These are phyloP conservation scores for Thalassiosira sp. DNA, from an alignment of 352 stramenopile species.

Conservation along the genomic window DNA sequence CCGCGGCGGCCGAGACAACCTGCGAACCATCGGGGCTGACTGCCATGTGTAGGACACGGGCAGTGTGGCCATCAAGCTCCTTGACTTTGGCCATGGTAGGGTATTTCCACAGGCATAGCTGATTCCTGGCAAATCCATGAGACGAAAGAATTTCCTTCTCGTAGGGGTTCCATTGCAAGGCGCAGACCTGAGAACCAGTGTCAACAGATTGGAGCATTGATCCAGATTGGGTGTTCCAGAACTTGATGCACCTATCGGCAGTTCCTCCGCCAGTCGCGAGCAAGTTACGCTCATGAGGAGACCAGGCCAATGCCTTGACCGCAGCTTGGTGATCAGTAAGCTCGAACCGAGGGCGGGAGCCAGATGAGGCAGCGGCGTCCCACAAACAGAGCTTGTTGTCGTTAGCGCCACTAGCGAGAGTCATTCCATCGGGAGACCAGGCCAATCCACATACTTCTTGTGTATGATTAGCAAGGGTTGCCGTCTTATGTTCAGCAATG, in stretches of 20 bases:
- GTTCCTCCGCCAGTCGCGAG: constrained; percentile 97
- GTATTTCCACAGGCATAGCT: constrained; percentile 99
- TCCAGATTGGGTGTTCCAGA: constrained; percentile 96
- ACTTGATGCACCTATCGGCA: constrained; percentile 99
- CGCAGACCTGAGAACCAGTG: constrained; percentile 98
- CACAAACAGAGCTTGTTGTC: constrained; percentile 98
- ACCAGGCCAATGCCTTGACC: constrained; percentile 99
- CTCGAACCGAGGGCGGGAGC: constrained; percentile 43
- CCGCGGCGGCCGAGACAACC: constrained; percentile 95
- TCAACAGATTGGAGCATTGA: constrained; percentile 93
- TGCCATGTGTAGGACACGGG: constrained; percentile 92
- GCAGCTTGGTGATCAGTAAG: constrained; percentile 89
- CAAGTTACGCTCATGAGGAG: constrained; percentile 95
- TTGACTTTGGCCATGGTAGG: constrained; percentile 96
- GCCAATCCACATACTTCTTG: constrained; percentile 98
- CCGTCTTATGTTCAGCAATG: constrained; percentile 86
- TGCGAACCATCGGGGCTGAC: constrained; percentile 93
- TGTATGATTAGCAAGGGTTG: constrained; percentile 90
- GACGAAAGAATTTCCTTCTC: constrained; percentile 93
- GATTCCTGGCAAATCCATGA: constrained; percentile 97
- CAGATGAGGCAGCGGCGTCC: constrained; percentile 81
- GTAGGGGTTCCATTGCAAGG: constrained; percentile 90
- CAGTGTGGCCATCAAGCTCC: constrained; percentile 96
- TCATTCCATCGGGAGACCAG: constrained; percentile 96
- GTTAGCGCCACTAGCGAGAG: constrained; percentile 94